Base-by-base conservation (phyloP, 2,329 filamentous ascomycete genomes). In the Clarireedia hainanense region DNA sequence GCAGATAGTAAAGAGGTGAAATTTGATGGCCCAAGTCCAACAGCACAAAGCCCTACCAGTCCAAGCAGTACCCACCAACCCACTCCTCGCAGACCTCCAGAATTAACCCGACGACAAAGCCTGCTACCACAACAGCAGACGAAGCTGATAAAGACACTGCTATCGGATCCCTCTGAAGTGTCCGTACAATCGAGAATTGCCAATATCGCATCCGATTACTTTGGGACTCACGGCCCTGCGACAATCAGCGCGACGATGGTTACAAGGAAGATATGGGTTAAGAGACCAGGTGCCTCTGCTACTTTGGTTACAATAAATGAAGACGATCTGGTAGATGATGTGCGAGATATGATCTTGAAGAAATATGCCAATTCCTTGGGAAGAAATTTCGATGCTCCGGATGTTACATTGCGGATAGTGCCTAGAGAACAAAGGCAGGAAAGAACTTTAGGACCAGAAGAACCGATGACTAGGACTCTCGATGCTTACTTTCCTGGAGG, bases 361-460 rank as follows among this genome's bases (percentile, higher is more conserved):
- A 97, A 97, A 75, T 99, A 97, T 71, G 84, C 85, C 64, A 97
- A 99, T 72, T 95, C 91, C 14, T 78, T 99, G 26, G 92, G 92
- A 50, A 85, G 85, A 64, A 88, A 81, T 52, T 96, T 91, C 71
- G 94, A 99, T 73, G 80, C 94, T 10, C 94, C 94, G 12, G 94
- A 99, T 70, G 80, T 99, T 57, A 84, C 81, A 10, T 77, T 97
- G 61, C 84, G 88, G 60, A 88, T 97, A 63, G 70, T 79, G 15
- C 82, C 88, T n/a, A 80, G 90, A 55, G 86, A 90, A 68, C 72
- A 79, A 68, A 72, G 75, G 59, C 75, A 73, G 42, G 89, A 91
- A 67, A 83, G 91, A 47, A 72, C 81, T 0, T 74, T 99, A 52
- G 87, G 87, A 2, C 92, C 94, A 1, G 94, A 99, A 67, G 94